Conservation (phyloP, 2,329 filamentous ascomycete genomes). For the Verticillium nonalfalfae region DNA sequence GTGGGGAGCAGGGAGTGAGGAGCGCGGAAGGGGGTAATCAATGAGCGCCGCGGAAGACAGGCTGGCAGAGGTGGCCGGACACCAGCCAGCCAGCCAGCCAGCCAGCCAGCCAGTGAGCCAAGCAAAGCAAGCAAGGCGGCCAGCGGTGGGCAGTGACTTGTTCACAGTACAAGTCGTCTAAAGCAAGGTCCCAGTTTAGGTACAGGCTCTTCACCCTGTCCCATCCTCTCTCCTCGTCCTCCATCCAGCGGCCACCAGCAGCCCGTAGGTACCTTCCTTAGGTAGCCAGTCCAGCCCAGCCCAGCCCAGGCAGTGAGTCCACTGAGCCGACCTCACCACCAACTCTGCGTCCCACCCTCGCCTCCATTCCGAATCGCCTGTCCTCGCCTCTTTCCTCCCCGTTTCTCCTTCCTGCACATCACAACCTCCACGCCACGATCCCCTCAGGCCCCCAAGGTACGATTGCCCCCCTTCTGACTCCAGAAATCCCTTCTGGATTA, state of each 20-base stretch:
- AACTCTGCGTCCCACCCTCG: neutral
- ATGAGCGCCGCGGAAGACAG: too few relatives aligned
- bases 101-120: neutral
- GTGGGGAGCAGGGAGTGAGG: neutral
- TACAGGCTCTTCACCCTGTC: too few relatives aligned
- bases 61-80: neutral
- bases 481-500: neutral
- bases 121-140: too few relatives aligned
- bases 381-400: neutral
- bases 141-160: too few relatives aligned
- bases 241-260: too few relatives aligned
- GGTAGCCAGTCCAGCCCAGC: slow-evolving; percentile 1
- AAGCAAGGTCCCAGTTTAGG: too few relatives aligned
- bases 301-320: slow-evolving; percentile 1
- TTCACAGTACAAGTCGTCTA: neutral
- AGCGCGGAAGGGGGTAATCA: neutral
- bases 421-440: slow-evolving; percentile 8
- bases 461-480: neutral
- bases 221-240: too few relatives aligned
- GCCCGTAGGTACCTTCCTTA: too few relatives aligned
- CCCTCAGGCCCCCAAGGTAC: slow-evolving; percentile 10
- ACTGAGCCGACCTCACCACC: slow-evolving; percentile 1
- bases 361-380: neutral
- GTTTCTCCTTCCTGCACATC: slow-evolving; percentile 8
- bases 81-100: neutral